These are phyloP conservation scores for Calocybe indica DNA, from an alignment of 768 basidiomycete species.

Conservation along the genomic window DNA sequence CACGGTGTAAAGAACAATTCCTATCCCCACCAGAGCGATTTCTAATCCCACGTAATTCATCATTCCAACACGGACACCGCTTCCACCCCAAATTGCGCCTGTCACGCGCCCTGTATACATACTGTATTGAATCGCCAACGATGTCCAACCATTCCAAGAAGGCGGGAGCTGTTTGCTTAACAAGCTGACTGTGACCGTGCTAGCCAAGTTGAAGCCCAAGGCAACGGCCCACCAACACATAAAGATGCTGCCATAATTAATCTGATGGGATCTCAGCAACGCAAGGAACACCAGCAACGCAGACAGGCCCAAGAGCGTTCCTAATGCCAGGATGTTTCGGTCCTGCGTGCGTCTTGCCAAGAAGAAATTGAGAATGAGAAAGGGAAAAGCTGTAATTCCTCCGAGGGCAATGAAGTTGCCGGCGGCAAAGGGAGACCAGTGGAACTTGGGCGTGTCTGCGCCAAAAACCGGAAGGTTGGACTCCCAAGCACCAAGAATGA, in stretches of 20 bases:
- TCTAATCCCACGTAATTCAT: constrained; percentile 51
- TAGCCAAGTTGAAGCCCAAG: constrained; percentile 69
- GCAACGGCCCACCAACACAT: constrained; percentile 56
- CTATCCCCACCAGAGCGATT: constrained; percentile 54
- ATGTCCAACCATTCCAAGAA: constrained; percentile 52
- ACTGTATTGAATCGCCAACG: constrained; percentile 60
- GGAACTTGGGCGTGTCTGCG: constrained; percentile 31
- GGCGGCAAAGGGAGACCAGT: constrained; percentile 56
- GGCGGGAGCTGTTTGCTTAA: constrained; percentile 65
- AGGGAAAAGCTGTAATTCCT: constrained; percentile 55
- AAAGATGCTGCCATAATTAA: constrained; percentile 43
- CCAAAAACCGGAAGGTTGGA: constrained; percentile 61
- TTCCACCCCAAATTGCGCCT: constrained; percentile 66
- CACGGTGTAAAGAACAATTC: constrained; percentile 43
- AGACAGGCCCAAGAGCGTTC: constrained; percentile 41
- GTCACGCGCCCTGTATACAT: constrained; percentile 61
- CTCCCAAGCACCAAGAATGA: constrained; percentile 67
- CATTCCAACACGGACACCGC: constrained; percentile 58
- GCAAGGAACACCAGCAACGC: constrained; percentile 48
- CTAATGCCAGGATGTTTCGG: constrained; percentile 49
- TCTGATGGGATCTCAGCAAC: constrained; percentile 31
- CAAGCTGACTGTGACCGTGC: constrained; percentile 60
- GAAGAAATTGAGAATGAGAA: constrained; percentile 57
- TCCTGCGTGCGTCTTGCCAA: constrained; percentile 56
- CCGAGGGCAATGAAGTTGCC: constrained; percentile 71